A percentile compares a stretch with the other conserved stretches of the same genome.
Evolutionary conservation across 768 basidiomycete genomes (phyloP).

Genomic region (Boletus tomentosulus): DNA sequence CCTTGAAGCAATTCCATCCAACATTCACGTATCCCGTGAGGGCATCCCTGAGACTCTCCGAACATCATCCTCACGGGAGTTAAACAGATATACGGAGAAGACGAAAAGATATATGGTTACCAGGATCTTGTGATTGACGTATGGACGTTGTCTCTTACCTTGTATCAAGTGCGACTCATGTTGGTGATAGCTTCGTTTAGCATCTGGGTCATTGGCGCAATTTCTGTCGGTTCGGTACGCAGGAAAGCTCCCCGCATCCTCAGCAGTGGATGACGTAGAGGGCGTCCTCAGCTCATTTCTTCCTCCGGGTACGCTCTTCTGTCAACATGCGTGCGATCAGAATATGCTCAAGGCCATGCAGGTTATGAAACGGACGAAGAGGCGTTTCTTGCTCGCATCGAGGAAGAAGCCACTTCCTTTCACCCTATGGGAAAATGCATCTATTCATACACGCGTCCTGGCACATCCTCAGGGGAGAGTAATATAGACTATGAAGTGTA

Average conservation of each 20-base stretch:
- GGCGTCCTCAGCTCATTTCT: slow-evolving; percentile 73
- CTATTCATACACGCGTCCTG: slow-evolving; percentile 67
- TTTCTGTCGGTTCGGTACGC: slow-evolving; percentile 69
- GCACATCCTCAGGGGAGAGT: slow-evolving; percentile 45
- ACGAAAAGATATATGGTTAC: slow-evolving; percentile 96
- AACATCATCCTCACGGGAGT: slow-evolving; percentile 4
- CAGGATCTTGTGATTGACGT: slow-evolving; percentile 81
- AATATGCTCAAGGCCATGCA: slow-evolving; percentile 23
- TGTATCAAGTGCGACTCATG: slow-evolving; percentile 2
- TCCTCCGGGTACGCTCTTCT: slow-evolving; percentile 50
- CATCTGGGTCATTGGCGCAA: slow-evolving; percentile 81
- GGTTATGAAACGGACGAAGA: slow-evolving; percentile 68
- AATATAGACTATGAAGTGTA: slow-evolving; percentile 84
- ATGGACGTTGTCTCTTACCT: slow-evolving; percentile 23
- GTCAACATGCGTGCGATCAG: not conserved
- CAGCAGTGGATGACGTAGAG: slow-evolving; percentile 85
- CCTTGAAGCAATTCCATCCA: slow-evolving; percentile 71
- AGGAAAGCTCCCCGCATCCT: slow-evolving; percentile 58
- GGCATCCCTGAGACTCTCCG: not conserved
- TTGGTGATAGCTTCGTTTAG: slow-evolving; percentile 61
- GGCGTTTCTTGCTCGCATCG: slow-evolving; percentile 65
- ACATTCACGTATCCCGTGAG: slow-evolving; percentile 91
- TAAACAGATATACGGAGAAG: slow-evolving; percentile 85
- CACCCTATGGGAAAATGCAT: slow-evolving; percentile 73
- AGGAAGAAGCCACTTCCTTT: slow-evolving; percentile 75